These are phyloP conservation scores for Polytrichum commune DNA, from an alignment of 225 moss, liverwort and hornwort species.

Conservation along the genomic window DNA sequence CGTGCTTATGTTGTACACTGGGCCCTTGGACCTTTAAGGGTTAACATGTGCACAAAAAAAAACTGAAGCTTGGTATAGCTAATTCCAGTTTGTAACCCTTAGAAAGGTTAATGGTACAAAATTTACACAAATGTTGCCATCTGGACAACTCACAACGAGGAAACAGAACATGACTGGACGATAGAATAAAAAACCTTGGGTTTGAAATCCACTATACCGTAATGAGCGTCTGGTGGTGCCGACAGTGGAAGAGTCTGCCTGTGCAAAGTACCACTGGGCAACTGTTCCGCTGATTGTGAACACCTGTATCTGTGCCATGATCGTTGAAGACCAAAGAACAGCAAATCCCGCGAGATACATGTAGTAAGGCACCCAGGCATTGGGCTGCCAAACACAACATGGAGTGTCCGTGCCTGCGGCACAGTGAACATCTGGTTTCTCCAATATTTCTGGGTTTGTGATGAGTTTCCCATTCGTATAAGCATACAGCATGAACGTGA, in stretches of 20 bases:
- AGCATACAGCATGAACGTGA: constrained; percentile 44
- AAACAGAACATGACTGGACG: too few species aligned
- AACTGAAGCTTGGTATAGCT: too few species aligned
- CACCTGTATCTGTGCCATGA: constrained; percentile 57
- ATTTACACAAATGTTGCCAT: background rate
- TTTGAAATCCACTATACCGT: constrained; percentile 14
- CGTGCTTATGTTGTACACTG: too few species aligned
- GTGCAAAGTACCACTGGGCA: constrained; percentile 81
- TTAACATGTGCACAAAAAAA: too few species aligned
- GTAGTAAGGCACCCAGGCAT: constrained; percentile 64
- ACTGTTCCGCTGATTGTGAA: constrained; percentile 58
- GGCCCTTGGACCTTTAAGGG: too few species aligned
- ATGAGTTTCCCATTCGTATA: constrained; percentile 64
- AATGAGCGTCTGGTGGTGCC: constrained; percentile 53
- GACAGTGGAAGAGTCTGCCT: constrained; percentile 43
- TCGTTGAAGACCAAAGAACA: constrained; percentile 54
- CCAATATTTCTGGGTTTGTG: constrained; percentile 48
- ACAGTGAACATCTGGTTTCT: constrained; percentile 39
- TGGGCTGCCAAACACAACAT: constrained; percentile 74
- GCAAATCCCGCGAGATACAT: constrained; percentile 44
- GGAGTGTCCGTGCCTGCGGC: constrained; percentile 34
- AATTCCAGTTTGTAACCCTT: too few species aligned
- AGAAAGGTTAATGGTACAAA: background rate
- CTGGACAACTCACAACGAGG: background rate
- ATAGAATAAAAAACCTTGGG: too few species aligned